Percentiles rank a stretch among this genome's conserved stretches.
Evolutionary conservation across 306 rosid genomes (phyloP).

Genomic region (Chamaecrista fasciculata): DNA sequence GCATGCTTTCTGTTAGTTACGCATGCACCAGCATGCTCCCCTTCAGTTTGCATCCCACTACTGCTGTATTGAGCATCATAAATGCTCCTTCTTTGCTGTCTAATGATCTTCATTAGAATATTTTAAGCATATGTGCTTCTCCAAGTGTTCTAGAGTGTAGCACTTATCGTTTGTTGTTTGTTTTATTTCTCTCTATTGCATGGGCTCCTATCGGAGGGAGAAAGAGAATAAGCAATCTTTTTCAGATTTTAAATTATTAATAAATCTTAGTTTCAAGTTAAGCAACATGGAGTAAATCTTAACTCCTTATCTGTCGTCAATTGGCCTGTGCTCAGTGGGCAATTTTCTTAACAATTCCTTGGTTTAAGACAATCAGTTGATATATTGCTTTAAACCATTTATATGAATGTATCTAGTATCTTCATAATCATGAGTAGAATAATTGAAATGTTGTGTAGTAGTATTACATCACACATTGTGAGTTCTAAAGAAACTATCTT

Average conservation of each 20-base stretch:
- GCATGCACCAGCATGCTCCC: no score
- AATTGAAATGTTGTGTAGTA: background rate
- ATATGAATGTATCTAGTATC: background rate
- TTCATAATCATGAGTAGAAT: background rate
- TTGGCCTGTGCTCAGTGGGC: conserved; percentile 2
- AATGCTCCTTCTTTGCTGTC: no score
- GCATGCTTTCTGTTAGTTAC: no score
- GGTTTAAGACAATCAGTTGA: background rate
- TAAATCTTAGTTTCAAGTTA: background rate
- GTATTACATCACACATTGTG: conserved; percentile 3
- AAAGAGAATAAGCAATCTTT: background rate
- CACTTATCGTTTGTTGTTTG: no score
- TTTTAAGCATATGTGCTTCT: no score
- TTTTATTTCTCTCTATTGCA: no score
- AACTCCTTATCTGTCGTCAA: background rate
- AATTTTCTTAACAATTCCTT: background rate
- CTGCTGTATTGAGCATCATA: no score
- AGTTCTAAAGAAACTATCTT: conserved; percentile 13
- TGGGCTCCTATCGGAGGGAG: no score
- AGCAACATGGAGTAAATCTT: background rate
- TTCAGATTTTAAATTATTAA: background rate
- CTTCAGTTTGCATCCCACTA: no score
- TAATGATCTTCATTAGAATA: no score
- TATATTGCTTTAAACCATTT: background rate
- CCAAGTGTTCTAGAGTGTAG: no score